A percentile compares a stretch with the other conserved stretches of the same genome.
Evolutionary conservation across 75 land plant genomes (phyloP).

Genomic region (Adiantum capillusveneris): DNA sequence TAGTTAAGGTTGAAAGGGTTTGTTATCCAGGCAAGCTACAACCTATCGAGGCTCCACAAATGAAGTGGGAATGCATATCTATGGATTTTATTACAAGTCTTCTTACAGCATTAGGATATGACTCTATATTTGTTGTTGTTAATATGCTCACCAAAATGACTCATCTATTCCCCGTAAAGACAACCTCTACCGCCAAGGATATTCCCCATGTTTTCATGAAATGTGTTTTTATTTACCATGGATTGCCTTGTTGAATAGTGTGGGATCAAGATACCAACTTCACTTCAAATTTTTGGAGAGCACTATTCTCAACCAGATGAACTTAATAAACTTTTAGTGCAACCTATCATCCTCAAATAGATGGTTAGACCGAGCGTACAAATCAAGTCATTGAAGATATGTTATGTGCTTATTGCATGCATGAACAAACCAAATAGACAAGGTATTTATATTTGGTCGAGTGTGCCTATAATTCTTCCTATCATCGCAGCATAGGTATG

Average conservation of each 20-base stretch:
- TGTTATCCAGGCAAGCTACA: slow-evolving; percentile 7
- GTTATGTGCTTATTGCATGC: neutral
- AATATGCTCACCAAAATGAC: slow-evolving; percentile 32
- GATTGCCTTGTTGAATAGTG: slow-evolving; percentile 13
- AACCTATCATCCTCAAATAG: too few relatives aligned
- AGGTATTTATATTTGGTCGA: neutral
- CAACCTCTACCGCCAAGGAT: slow-evolving; percentile 2
- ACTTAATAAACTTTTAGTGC: slow-evolving; percentile 2
- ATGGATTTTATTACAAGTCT: slow-evolving; percentile 17
- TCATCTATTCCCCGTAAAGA: slow-evolving; percentile 16
- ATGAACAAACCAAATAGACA: slow-evolving; percentile 1
- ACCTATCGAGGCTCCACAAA: slow-evolving; percentile 33
- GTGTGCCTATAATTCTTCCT: too few relatives aligned
- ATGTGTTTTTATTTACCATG: slow-evolving; percentile 8
- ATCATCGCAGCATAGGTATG: slow-evolving; percentile 15
- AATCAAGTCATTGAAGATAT: too few relatives aligned
- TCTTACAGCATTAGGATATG: slow-evolving; percentile 4
- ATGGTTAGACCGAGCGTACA: too few relatives aligned
- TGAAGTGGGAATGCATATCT: too few relatives aligned
- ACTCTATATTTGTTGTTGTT: slow-evolving; percentile 32
- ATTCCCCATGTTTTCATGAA: too few relatives aligned
- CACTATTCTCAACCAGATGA: neutral
- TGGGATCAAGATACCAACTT: slow-evolving; percentile 21
- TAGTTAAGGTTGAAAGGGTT: slow-evolving; percentile 24
- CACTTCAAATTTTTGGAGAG: slow-evolving; percentile 20